Base-by-base conservation (phyloP, 73 alveolate genomes). In the Paramecium pentaurelia region DNA sequence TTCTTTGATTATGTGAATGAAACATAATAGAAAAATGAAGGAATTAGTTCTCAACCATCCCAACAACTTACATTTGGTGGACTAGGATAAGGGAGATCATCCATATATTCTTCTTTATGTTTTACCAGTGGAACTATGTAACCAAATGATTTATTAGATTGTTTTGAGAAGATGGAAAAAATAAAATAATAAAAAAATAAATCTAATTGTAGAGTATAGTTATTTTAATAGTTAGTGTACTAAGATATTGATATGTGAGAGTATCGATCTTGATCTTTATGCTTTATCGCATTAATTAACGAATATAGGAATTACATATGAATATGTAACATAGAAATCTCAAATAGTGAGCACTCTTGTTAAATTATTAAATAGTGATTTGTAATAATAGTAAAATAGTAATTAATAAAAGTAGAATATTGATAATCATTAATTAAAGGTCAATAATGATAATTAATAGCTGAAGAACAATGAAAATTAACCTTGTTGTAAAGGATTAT, bases 91-190 rank as follows among this genome's bases (percentile, higher is more conserved):
- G 60, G 60, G 6, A 73, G 60, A 73, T 73, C 87, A 3, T 73
- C 87, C 1, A 73, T 73, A 2, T 73, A 73, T 73, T 37, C 58
- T 73, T 73, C 87, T 4, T 22, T 73, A 73, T 73, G 60, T 18
- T 73, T 40, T 73, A 37, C 87, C 8, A 73, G 87, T 73, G 87
- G 84, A 20, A 64, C 84, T 10, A 64, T 73, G 58, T 37, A 37
- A 37, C 87, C 87, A 4, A 73, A 73, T 37, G 87, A 73, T 73
- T 18, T 73, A 14, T 37, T 73, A 7, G 87, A 73, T 73, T 73
- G 87, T 14, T 73, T 73, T 73, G 87, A 73, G 36, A 73, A 73
- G 11, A 73, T 73, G 87, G 87, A 73, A 40, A 73, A 73, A 73
- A 37, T 73, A 12, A 73, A 73, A 73, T 22, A 36, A 73, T 73